These are phyloP conservation scores for Cladophialophora carrionii DNA, from an alignment of 2,329 filamentous ascomycete species.

Conservation along the genomic window DNA sequence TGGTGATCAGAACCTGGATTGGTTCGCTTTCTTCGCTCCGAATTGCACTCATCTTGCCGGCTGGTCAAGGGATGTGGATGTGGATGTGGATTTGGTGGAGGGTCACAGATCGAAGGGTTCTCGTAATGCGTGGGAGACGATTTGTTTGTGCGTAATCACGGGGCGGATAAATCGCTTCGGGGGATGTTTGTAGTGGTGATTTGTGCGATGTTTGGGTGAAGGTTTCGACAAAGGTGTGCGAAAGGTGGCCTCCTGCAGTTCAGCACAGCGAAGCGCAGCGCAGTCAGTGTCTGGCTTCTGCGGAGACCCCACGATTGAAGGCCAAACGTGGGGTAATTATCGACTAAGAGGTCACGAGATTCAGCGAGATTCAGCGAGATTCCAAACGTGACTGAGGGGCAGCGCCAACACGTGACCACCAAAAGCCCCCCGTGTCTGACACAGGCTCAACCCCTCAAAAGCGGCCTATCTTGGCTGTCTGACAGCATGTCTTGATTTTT, in stretches of 20 bases:
- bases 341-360: background rate
- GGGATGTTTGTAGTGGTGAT: background rate
- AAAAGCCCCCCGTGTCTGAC: background rate
- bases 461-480: background rate
- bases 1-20: conserved; percentile 64
- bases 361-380: too few species aligned
- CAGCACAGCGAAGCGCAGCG: background rate
- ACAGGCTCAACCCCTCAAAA: background rate
- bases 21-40: conserved; percentile 47
- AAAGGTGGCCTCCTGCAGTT: conserved; percentile 3
- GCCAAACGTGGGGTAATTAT: conserved; percentile 24
- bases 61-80: conserved; percentile 9
- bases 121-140: background rate
- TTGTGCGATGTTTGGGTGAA: background rate
- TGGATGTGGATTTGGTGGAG: conserved; percentile 9
- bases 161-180: too few species aligned
- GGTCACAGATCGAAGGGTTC: background rate
- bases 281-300: conserved; percentile 15
- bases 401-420: background rate
- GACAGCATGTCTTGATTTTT: background rate
- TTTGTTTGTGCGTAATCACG: background rate
- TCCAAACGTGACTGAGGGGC: background rate
- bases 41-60: conserved; percentile 55
- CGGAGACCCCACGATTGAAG: conserved; percentile 28
- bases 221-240: background rate